These are phyloP conservation scores for Ceratocystis colombiana DNA, from an alignment of 2,329 filamentous ascomycete genomes.

Conservation along the genomic window DNA sequence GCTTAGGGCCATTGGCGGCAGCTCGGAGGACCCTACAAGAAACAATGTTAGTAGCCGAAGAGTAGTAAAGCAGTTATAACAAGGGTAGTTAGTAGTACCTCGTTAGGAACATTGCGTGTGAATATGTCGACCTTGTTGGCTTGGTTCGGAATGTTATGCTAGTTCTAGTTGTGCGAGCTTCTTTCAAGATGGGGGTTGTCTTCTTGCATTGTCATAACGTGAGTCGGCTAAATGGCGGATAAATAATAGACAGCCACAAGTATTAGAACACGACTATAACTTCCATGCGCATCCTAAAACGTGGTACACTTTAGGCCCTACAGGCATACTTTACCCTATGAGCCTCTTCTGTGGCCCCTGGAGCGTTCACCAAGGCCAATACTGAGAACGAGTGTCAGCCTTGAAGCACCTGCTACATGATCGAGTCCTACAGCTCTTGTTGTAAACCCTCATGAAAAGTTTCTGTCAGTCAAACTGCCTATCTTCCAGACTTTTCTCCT, in stretches of 20 bases:
- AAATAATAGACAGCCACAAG: neutral
- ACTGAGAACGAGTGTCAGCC: slow-evolving; percentile 8
- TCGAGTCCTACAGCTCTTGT: neutral
- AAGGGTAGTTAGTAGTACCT: neutral
- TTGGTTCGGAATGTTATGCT: neutral
- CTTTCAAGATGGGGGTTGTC: slow-evolving; percentile 2
- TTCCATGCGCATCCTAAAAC: neutral
- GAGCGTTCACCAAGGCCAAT: neutral
- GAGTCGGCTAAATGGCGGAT: neutral
- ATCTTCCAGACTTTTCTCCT: no score
- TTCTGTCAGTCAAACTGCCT: neutral
- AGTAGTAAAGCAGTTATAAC: neutral
- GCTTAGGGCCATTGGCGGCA: slow-evolving; percentile 44
- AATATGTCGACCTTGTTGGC: neutral
- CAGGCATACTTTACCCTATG: neutral
- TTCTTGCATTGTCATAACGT: neutral
- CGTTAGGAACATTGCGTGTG: slow-evolving; percentile 7
- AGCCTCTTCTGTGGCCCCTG: neutral
- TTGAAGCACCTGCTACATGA: neutral
- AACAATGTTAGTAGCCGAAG: neutral
- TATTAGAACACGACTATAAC: neutral
- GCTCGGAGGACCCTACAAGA: slow-evolving; percentile 40
- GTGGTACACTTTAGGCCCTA: neutral
- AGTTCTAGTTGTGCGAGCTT: neutral
- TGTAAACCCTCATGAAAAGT: neutral